Evolutionary conservation across 306 rosid species (phyloP).

Genomic region (Cyamopsis tetragonoloba): DNA sequence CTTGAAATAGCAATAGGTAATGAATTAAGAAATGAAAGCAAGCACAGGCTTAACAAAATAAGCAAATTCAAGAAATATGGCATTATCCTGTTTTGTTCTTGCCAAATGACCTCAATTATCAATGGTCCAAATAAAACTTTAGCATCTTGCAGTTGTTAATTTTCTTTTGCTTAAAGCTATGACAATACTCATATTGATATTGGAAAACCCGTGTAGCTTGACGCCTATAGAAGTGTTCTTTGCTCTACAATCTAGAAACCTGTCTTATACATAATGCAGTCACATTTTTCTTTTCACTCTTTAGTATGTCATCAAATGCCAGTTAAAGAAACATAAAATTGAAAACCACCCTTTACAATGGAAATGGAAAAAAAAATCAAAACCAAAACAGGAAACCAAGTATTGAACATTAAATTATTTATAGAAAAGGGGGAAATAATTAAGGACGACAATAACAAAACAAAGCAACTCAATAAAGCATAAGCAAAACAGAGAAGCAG

Average conservation of each 20-base stretch:
- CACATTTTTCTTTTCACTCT: not conserved
- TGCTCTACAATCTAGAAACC: not conserved
- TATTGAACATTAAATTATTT: not conserved
- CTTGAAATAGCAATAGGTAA: not conserved
- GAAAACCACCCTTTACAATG: not conserved
- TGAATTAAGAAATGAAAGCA: not conserved
- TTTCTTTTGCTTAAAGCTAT: not conserved
- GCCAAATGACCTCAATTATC: not conserved
- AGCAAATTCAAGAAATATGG: not conserved
- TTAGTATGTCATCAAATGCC: not conserved
- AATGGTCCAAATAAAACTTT: conserved; percentile 8
- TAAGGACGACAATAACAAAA: not conserved
- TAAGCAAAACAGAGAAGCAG: not conserved
- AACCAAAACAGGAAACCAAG: not conserved
- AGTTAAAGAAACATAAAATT: conserved; percentile 4
- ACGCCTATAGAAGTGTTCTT: not conserved
- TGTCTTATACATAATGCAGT: not conserved
- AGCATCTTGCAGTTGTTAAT: not conserved
- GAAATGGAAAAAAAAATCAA: not conserved
- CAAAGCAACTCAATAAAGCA: not conserved
- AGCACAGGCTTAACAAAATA: not conserved
- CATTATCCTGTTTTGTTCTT: not conserved
- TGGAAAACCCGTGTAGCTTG: not conserved
- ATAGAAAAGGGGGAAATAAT: not conserved
- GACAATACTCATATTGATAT: not conserved